Conservation (phyloP, 345 rosid genomes). For the Dimocarpus longan region DNA sequence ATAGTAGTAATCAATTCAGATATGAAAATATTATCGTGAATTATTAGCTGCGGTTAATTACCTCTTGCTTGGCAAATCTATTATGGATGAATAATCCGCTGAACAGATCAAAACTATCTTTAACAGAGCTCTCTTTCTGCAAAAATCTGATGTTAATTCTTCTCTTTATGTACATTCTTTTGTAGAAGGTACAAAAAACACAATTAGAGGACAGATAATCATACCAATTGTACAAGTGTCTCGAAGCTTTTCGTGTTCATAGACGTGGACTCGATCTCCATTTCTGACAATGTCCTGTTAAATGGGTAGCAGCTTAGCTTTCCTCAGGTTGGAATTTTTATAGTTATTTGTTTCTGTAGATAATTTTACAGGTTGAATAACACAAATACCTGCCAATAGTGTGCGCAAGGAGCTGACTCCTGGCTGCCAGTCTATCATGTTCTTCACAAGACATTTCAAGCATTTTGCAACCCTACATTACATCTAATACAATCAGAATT, state of each 20-base stretch:
- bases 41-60: slow-evolving; percentile 1
- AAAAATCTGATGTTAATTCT: neutral
- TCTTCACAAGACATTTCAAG: slow-evolving; percentile 67
- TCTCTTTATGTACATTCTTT: neutral
- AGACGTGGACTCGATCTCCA: slow-evolving; percentile 45
- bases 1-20: neutral
- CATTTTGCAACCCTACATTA: slow-evolving; percentile 63
- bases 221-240: slow-evolving; percentile 41
- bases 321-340: too few species aligned
- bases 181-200: neutral
- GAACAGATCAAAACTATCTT: slow-evolving; percentile 49
- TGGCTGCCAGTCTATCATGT: slow-evolving; percentile 59
- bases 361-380: neutral
- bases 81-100: slow-evolving; percentile 50
- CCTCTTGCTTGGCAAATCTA: slow-evolving; percentile 58
- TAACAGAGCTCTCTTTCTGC: slow-evolving; percentile 45
- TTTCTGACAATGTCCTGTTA: slow-evolving; percentile 42
- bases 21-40: neutral
- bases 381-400: slow-evolving; percentile 47
- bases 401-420: slow-evolving; percentile 60
- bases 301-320: neutral
- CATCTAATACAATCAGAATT: too few species aligned
- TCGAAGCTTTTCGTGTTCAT: slow-evolving; percentile 50
- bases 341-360: neutral
- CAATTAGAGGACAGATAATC: neutral